Base-by-base conservation (phyloP, 306 rosid species). In the Cotoneaster glaucophyllus region DNA sequence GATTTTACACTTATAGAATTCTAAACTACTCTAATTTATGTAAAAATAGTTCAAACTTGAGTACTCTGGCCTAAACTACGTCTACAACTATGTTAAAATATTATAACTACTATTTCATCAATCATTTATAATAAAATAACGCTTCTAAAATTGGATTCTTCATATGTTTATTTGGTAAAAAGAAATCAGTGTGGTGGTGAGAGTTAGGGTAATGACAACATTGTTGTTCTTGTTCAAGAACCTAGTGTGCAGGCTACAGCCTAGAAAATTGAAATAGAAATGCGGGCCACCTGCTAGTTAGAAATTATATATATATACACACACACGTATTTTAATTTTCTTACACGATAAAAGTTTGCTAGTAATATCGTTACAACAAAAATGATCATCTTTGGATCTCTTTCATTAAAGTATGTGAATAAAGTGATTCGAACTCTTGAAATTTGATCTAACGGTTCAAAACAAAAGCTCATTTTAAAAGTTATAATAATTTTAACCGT, bases 201-300 rank as follows among this genome's bases (percentile, higher is more conserved):
- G 22, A 25, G 53, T 56, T 8, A 6, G 56, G 62, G 65, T 59
- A 73, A 73, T 25, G 77, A 73, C 77, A 73, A 61, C 58, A 61
- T 22, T 59, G 68, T 25, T 24, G 77, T 26, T 41, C 43, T 25
- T 24, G 58, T 43, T 59, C 43, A 61, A 73, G 58, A 74, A 41
- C 28, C 21, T 25, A 15, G 19, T 15, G 22, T 43, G 19, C 11
- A 6, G 17, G 28, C 41, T 41, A 2, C 8, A 31, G 2, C 45
- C 6, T 22, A 25, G 29, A 58, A 63, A 37, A 21, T 24, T 28
- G 77, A 61, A 19, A 41, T 56, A 26, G 77, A 11, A n/a, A 28
- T 61, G 59, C 44, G 44, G 77, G 77, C 77, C 44, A 21, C 41
- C 68, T 41, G 34, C 54, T 29, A 29, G 31, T 28, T n/a, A n/a